A percentile compares a stretch with the other conserved stretches of the same genome.
Conservation (phyloP, 495 filamentous ascomycete genomes). For the Neohortaea acidophila region DNA sequence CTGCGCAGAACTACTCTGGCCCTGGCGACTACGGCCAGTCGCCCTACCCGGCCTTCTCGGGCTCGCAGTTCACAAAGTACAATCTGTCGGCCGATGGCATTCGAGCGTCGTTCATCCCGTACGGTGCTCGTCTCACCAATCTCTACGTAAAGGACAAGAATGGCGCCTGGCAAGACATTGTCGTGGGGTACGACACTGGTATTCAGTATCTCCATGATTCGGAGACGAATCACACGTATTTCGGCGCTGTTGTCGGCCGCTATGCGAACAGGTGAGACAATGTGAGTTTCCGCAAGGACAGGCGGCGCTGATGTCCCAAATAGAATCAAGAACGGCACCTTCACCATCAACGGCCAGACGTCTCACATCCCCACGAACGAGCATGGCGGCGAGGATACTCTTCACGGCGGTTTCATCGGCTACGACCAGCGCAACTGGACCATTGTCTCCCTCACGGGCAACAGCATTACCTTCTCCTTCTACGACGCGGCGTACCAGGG, state of each 20-base stretch:
- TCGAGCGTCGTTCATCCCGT: constrained; percentile 54
- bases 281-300: not conserved
- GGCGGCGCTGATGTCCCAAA: not conserved
- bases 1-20: constrained; percentile 3
- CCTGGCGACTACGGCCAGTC: constrained; percentile 1
- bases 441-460: constrained; percentile 44
- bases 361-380: constrained; percentile 58
- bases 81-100: constrained; percentile 55
- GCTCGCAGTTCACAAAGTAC: constrained; percentile 40
- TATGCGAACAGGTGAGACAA: constrained; percentile 46
- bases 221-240: constrained; percentile 48
- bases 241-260: constrained; percentile 57
- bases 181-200: constrained; percentile 63
- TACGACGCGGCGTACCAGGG: constrained; percentile 53
- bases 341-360: constrained; percentile 44
- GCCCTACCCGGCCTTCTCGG: constrained; percentile 14
- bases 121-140: constrained; percentile 60
- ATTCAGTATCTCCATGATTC: constrained; percentile 45
- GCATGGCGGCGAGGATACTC: constrained; percentile 47
- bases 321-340: constrained; percentile 69
- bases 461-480: constrained; percentile 59
- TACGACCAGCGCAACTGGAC: constrained; percentile 70
- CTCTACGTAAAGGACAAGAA: constrained; percentile 53
- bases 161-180: constrained; percentile 46
- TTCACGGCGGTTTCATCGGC: constrained; percentile 60